These are phyloP conservation scores for Trichoderma virens DNA, from an alignment of 495 filamentous ascomycete genomes.

Conservation along the genomic window DNA sequence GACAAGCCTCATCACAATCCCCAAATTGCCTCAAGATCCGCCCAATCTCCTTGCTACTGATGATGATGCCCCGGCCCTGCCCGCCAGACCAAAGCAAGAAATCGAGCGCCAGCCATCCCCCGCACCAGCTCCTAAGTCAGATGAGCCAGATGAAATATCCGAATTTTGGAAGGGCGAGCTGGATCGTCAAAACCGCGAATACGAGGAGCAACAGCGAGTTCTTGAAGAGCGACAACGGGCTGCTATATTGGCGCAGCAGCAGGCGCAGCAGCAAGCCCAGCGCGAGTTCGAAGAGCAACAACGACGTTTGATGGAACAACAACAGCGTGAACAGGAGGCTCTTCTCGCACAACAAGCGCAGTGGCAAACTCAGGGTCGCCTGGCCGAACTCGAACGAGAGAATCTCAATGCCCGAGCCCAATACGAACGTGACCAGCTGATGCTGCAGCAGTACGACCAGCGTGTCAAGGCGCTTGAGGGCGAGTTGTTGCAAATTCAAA, in stretches of 20 bases:
- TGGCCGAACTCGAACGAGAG: conserved; percentile 90
- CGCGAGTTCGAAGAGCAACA: conserved; percentile 94
- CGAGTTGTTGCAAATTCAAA: conserved; percentile 74
- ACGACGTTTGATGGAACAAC: conserved; percentile 77
- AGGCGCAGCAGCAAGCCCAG: conserved; percentile 74
- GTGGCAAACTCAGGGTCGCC: conserved; percentile 83
- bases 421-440: conserved; percentile 91
- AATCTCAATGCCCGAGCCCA: conserved; percentile 91
- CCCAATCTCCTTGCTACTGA: conserved; percentile 81
- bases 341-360: conserved; percentile 78
- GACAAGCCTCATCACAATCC: conserved; percentile 91
- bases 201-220: conserved; percentile 83
- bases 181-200: conserved; percentile 81
- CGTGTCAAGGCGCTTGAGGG: conserved; percentile 86
- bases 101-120: conserved; percentile 59
- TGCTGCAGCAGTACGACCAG: conserved; percentile 94
- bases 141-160: conserved; percentile 88
- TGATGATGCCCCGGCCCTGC: conserved; percentile 74
- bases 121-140: conserved; percentile 48
- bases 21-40: conserved; percentile 89
- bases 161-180: conserved; percentile 98
- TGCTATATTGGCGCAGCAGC: conserved; percentile 55
- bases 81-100: conserved; percentile 69
- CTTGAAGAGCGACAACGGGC: conserved; percentile 77
- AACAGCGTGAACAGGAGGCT: conserved; percentile 83